Percentiles rank a stretch among this genome's conserved stretches.
Evolutionary conservation across 495 filamentous ascomycete genomes (phyloP).

Genomic region (Mycothermus thermophilus): DNA sequence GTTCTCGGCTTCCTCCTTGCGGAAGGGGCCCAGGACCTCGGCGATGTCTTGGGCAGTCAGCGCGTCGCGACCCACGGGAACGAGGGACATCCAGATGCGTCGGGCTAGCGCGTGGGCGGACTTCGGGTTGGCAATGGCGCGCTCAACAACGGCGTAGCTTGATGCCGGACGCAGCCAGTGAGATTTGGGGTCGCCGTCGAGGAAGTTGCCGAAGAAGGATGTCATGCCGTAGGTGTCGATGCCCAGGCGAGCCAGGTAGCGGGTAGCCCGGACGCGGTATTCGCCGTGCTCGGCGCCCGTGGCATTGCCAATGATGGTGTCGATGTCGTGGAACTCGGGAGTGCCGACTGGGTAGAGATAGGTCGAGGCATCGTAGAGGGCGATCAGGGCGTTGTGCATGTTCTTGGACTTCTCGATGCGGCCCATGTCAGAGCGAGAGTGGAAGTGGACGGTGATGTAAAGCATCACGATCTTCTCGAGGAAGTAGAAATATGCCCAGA

Average conservation of each 20-base stretch:
- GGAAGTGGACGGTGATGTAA: conserved; percentile 71
- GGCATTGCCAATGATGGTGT: conserved; percentile 18
- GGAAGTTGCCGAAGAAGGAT: conserved; percentile 20
- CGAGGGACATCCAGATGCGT: conserved; percentile 22
- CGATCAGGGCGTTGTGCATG: conserved; percentile 49
- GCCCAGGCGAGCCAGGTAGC: conserved; percentile 14
- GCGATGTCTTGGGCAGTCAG: conserved; percentile 16
- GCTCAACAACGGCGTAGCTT: conserved; percentile 16
- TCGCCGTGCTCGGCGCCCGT: conserved; percentile 15
- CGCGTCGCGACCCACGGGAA: conserved; percentile 13
- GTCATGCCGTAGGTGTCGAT: conserved; percentile 17
- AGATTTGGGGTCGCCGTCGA: conserved; percentile 11
- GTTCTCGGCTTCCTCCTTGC: conserved; percentile 14
- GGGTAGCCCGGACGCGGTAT: conserved; percentile 11
- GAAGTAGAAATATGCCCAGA: conserved; percentile 38
- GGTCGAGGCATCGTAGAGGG: conserved; percentile 59
- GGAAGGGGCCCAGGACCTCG: conserved; percentile 19
- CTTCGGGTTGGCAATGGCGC: conserved; percentile 16
- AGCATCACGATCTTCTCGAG: conserved; percentile 57
- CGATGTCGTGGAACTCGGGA: conserved; percentile 14
- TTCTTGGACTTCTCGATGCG: conserved; percentile 60
- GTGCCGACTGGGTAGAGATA: conserved; percentile 19
- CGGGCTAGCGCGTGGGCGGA: conserved; percentile 35
- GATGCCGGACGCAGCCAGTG: conserved; percentile 18
- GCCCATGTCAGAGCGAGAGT: conserved; percentile 52